phyloP scores from a whole-genome alignment of 108 stramenopile genomes.

The Hondaea fermentalgiana region DNA sequence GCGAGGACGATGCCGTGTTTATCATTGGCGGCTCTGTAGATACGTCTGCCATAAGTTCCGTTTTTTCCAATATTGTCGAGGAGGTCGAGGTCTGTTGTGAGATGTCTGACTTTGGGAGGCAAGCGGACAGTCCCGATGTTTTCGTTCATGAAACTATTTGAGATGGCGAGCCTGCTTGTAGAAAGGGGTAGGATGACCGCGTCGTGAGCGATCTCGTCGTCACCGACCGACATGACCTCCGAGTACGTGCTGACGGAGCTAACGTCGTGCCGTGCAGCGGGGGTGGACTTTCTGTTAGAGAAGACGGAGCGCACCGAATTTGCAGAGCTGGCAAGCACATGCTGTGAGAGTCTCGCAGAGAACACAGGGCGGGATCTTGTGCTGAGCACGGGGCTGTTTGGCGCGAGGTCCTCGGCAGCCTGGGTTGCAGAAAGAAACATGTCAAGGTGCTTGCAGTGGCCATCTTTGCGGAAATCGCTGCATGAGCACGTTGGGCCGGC shows the following conservation, averaged over 20 bases:
- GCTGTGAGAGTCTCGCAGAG: background rate
- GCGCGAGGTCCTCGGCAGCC: background rate
- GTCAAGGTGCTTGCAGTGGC: background rate
- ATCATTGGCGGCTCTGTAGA: background rate
- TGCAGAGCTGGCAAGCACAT: too few relatives aligned
- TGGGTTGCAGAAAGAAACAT: background rate
- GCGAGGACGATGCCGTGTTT: background rate
- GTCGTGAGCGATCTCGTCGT: background rate
- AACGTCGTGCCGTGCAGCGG: too few relatives aligned
- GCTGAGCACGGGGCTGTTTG: background rate
- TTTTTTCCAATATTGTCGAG: background rate
- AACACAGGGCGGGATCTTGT: background rate
- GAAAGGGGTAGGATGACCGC: background rate
- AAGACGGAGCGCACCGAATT: too few relatives aligned
- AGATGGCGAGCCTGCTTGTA: background rate
- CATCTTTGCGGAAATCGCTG: background rate
- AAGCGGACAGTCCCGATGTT: background rate
- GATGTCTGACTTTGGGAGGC: background rate
- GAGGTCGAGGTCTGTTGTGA: background rate
- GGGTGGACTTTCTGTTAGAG: too few relatives aligned
- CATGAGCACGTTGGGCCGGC: background rate
- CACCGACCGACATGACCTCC: too few relatives aligned
- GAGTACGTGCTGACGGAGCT: too few relatives aligned
- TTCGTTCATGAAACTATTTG: background rate
- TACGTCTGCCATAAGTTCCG: background rate